These are phyloP conservation scores for Rhodotorula toruloides DNA, from an alignment of 768 basidiomycete genomes.

Conservation along the genomic window DNA sequence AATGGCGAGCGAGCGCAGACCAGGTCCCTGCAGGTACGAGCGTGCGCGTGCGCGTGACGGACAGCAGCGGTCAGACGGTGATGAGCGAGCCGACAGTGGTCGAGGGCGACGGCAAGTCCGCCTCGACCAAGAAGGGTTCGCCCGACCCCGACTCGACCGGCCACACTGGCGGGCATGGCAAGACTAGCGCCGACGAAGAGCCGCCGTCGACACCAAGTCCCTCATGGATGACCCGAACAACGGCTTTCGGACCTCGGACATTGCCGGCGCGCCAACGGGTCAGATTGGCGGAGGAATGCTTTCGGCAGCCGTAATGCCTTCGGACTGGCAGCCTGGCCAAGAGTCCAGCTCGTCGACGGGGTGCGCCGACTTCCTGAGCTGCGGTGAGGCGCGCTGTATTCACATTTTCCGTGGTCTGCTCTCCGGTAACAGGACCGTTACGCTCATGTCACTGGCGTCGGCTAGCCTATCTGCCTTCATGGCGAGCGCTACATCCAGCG, in stretches of 20 bases:
- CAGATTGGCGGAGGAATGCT: no score
- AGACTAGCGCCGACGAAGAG: neutral
- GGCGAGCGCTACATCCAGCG: no score
- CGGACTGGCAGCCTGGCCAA: neutral
- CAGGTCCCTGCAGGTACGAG: neutral
- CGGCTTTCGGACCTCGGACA: neutral
- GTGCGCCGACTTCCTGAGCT: no score
- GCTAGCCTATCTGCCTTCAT: no score
- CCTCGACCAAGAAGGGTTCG: neutral
- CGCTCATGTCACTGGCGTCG: no score
- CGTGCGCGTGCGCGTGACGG: conserved; percentile 17
- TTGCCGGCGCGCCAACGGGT: no score
- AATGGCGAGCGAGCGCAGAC: conserved; percentile 1
- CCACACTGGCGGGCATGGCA: neutral
- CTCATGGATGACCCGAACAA: neutral
- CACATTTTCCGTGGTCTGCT: no score
- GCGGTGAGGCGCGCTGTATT: no score
- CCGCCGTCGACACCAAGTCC: neutral
- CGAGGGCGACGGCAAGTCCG: neutral
- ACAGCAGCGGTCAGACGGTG: neutral
- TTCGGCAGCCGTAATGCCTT: neutral
- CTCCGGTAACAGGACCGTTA: no score
- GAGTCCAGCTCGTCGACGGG: neutral
- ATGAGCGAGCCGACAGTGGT: conserved; percentile 4
- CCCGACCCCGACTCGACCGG: no score